Percentiles rank a stretch among this genome's conserved stretches.
Evolutionary conservation across 805 yeast genomes (phyloP).

Genomic region (Metschnikowia reukaufii): DNA sequence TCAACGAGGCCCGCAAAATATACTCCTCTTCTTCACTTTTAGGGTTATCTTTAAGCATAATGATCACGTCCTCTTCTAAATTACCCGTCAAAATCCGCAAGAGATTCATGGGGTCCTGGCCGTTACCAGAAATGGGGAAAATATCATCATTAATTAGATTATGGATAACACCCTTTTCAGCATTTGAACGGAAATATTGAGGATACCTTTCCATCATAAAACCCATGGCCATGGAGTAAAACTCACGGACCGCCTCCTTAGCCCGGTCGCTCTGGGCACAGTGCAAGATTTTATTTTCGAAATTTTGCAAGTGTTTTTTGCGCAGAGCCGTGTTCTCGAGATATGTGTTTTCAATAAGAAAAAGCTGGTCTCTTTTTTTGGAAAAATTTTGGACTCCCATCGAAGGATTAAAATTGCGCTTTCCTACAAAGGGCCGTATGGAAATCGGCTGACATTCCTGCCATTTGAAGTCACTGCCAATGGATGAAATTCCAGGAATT

Average conservation of each 20-base stretch:
- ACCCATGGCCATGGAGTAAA: slow-evolving; percentile 43
- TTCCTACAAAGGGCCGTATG: slow-evolving; percentile 39
- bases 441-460: slow-evolving; percentile 48
- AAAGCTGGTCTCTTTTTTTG: slow-evolving; percentile 50
- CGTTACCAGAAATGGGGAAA: slow-evolving; percentile 28
- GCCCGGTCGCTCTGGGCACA: slow-evolving; percentile 22
- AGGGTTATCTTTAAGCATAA: slow-evolving; percentile 47
- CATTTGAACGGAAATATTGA: slow-evolving; percentile 41
- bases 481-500: slow-evolving; percentile 8
- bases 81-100: slow-evolving; percentile 30
- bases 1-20: slow-evolving; percentile 52
- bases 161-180: slow-evolving; percentile 22
- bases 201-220: slow-evolving; percentile 54
- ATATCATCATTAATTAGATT: slow-evolving; percentile 44
- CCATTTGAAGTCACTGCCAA: slow-evolving; percentile 15
- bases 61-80: slow-evolving; percentile 64
- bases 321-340: slow-evolving; percentile 43
- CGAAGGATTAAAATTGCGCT: slow-evolving; percentile 35
- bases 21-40: slow-evolving; percentile 52
- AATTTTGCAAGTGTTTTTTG: slow-evolving; percentile 29
- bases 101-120: slow-evolving; percentile 22
- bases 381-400: slow-evolving; percentile 35
- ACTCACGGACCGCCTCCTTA: slow-evolving; percentile 45
- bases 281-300: slow-evolving; percentile 26
- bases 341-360: slow-evolving; percentile 63